These are phyloP conservation scores for Litsea cubeba DNA, from an alignment of 164 flowering plant genomes.

Conservation along the genomic window DNA sequence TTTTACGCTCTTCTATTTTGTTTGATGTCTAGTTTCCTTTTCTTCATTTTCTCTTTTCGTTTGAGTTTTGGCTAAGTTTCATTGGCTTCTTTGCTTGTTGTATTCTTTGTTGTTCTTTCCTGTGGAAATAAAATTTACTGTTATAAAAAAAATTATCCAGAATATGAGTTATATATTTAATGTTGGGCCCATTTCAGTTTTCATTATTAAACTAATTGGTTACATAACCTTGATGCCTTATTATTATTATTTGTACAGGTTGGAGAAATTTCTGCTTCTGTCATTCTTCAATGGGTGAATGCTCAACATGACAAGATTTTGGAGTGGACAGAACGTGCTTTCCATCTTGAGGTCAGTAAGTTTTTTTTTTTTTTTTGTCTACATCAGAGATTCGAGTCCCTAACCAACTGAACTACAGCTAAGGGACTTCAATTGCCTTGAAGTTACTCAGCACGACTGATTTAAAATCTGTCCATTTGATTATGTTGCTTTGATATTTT, in stretches of 20 bases:
- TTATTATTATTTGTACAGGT: conserved; percentile 37
- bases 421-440: not conserved
- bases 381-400: no score
- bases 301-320: conserved; percentile 54
- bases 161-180: no score
- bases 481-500: not conserved
- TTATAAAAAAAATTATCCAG: no score
- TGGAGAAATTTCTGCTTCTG: conserved; percentile 48
- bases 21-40: no score
- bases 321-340: conserved; percentile 81
- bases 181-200: not conserved
- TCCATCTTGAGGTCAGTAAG: conserved; percentile 59
- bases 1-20: no score
- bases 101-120: no score
- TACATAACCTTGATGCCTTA: not conserved
- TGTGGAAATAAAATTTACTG: no score
- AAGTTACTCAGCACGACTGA: not conserved
- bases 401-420: no score
- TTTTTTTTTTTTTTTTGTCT: no score
- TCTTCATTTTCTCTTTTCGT: no score
- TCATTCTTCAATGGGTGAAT: conserved; percentile 80
- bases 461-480: not conserved
- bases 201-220: not conserved
- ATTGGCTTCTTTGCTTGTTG: no score
- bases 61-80: no score